Evolutionary conservation across 2,329 filamentous ascomycete genomes (phyloP).

Genomic region (Nigrograna mackinnonii): DNA sequence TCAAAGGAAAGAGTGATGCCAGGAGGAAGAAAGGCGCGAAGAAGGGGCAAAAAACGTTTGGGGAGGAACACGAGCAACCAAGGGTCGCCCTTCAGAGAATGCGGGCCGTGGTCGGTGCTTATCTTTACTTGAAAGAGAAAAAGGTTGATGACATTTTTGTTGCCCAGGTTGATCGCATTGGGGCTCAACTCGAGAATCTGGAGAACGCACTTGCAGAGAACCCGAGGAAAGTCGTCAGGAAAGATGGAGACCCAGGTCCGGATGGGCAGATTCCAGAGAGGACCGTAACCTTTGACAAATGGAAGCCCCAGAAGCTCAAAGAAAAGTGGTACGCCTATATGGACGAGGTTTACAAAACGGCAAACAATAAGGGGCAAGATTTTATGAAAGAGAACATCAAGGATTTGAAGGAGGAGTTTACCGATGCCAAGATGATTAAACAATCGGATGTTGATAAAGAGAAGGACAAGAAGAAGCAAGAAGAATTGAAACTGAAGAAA

Average conservation of each 20-base stretch:
- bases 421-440: slow-evolving; percentile 1
- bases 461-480: slow-evolving; percentile 2
- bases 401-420: slow-evolving; percentile 4
- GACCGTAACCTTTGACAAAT: slow-evolving; percentile 4
- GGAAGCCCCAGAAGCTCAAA: slow-evolving; percentile 3
- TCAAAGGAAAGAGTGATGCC: not conserved
- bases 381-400: slow-evolving; percentile 4
- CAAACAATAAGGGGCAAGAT: slow-evolving; percentile 1
- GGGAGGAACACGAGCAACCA: not conserved
- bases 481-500: slow-evolving; percentile 1
- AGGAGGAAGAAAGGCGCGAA: not conserved
- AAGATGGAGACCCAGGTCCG: not conserved
- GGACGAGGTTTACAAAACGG: slow-evolving; percentile 1
- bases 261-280: not conserved
- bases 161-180: slow-evolving; percentile 5
- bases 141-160: slow-evolving; percentile 4
- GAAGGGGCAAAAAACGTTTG: not conserved
- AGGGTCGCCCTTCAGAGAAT: slow-evolving; percentile 4
- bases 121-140: slow-evolving; percentile 5
- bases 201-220: slow-evolving; percentile 3
- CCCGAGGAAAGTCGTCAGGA: slow-evolving; percentile 1
- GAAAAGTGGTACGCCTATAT: slow-evolving; percentile 6
- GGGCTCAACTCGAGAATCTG: slow-evolving; percentile 2
- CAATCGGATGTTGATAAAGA: slow-evolving; percentile 2
- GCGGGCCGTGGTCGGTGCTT: slow-evolving; percentile 1